Conservation (phyloP, 164 flowering plant species). For the Protea cynaroides region DNA sequence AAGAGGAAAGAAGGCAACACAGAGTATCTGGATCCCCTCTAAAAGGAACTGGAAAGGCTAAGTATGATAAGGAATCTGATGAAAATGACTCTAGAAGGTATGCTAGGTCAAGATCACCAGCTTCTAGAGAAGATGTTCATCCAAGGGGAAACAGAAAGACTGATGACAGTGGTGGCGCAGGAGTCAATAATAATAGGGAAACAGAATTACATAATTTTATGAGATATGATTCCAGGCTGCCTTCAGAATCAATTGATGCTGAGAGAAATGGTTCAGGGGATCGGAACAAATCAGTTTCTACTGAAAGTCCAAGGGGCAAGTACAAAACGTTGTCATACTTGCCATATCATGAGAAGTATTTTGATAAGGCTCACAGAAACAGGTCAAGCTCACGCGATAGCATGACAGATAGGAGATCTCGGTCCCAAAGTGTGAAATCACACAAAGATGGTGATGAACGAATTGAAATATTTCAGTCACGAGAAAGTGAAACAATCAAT, state of each 20-base stretch:
- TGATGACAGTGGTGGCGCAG: constrained; percentile 5
- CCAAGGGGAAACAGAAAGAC: constrained; percentile 12
- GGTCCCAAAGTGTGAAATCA: constrained; percentile 29
- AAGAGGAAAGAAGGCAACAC: constrained; percentile 1
- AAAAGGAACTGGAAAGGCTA: constrained; percentile 17
- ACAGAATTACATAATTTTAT: constrained; percentile 5
- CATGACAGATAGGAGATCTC: constrained; percentile 34
- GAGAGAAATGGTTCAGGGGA: constrained; percentile 11
- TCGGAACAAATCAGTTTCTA: constrained; percentile 21
- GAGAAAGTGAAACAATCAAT: constrained; percentile 20
- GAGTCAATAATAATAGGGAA: constrained; percentile 1
- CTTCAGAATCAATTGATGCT: constrained; percentile 6
- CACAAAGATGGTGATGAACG: constrained; percentile 11
- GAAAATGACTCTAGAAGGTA: constrained; percentile 8
- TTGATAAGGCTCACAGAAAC: constrained; percentile 26
- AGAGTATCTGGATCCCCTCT: constrained; percentile 17
- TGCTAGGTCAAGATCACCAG: constrained; percentile 16
- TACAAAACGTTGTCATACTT: constrained; percentile 17
- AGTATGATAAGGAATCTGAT: constrained; percentile 15
- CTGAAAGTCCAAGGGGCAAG: constrained; percentile 24
- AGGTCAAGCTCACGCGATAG: constrained; percentile 45
- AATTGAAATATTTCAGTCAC: constrained; percentile 10
- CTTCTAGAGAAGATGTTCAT: constrained; percentile 10
- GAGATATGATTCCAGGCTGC: constrained; percentile 5
- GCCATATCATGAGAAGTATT: constrained; percentile 22